Percentiles rank a stretch among this genome's conserved stretches.
Conservation (phyloP, 305 asterid species). For the Nicotiana rustica region DNA sequence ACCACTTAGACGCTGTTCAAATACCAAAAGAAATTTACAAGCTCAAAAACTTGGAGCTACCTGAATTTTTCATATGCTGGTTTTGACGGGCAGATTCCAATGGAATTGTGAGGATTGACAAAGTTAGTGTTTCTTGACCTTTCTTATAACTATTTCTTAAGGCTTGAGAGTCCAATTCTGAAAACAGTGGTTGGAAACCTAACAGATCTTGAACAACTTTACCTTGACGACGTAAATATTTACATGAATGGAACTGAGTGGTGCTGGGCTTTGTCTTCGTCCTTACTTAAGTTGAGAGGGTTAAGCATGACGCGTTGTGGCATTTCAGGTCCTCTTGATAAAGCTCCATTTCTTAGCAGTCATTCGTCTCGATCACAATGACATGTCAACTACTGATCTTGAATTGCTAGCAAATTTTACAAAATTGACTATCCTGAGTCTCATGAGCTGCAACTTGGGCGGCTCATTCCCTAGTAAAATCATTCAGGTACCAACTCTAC, state of each 20-base stretch:
- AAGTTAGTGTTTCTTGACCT: slow-evolving; percentile 61
- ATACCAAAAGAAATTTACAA: slow-evolving; percentile 58
- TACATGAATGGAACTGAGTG: slow-evolving; percentile 50
- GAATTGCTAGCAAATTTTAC: slow-evolving; percentile 46
- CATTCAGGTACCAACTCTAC: slow-evolving; percentile 37
- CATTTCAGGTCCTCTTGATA: slow-evolving; percentile 60
- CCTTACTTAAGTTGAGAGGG: slow-evolving; percentile 50
- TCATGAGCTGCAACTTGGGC: slow-evolving; percentile 30
- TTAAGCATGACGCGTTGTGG: slow-evolving; percentile 62
- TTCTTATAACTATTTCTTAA: slow-evolving; percentile 45
- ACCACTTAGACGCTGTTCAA: slow-evolving; percentile 42
- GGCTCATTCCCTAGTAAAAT: slow-evolving; percentile 39
- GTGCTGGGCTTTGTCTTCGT: slow-evolving; percentile 58
- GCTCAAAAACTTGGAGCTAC: slow-evolving; percentile 48
- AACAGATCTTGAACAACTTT: slow-evolving; percentile 51
- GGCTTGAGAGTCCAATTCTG: slow-evolving; percentile 56
- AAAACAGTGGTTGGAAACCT: slow-evolving; percentile 53
- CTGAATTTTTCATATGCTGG: slow-evolving; percentile 67
- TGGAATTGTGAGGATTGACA: slow-evolving; percentile 47
- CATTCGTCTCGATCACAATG: slow-evolving; percentile 54
- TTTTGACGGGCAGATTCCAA: slow-evolving; percentile 63
- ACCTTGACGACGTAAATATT: slow-evolving; percentile 64
- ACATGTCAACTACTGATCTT: slow-evolving; percentile 52
- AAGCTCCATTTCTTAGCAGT: slow-evolving; percentile 53
- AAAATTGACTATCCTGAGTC: slow-evolving; percentile 56